Evolutionary conservation across 768 basidiomycete genomes (phyloP).

Genomic region (Gautieria morchelliformis): DNA sequence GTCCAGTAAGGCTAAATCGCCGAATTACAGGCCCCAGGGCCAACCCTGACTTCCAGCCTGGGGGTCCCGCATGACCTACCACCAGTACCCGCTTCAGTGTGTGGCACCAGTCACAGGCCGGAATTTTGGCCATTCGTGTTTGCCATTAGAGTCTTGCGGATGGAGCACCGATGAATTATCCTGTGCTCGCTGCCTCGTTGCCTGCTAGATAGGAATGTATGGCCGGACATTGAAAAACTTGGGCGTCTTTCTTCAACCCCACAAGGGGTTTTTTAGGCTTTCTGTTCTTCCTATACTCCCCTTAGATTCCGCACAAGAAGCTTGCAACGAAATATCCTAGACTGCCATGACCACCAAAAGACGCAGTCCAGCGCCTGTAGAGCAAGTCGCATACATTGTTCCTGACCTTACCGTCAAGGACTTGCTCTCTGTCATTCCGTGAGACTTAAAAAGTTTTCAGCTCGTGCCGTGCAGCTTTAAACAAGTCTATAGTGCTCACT

Average conservation of each 20-base stretch:
- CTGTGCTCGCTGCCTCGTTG: too few species aligned
- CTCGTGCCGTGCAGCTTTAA: neutral
- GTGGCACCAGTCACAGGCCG: too few species aligned
- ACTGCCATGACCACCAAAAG: neutral
- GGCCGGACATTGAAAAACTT: neutral
- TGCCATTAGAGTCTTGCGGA: too few species aligned
- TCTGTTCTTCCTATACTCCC: neutral
- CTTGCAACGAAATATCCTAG: neutral
- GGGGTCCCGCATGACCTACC: too few species aligned
- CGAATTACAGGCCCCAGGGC: too few species aligned
- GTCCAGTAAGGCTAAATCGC: too few species aligned
- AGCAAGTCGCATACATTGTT: conserved; percentile 21
- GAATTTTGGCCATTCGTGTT: too few species aligned
- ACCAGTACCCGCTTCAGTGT: too few species aligned
- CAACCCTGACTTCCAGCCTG: too few species aligned
- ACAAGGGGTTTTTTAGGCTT: neutral
- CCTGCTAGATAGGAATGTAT: too few species aligned
- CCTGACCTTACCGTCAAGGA: conserved; percentile 87
- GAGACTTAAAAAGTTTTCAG: conserved; percentile 21
- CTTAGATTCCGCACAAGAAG: neutral
- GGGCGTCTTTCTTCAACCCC: neutral
- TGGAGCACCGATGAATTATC: too few species aligned
- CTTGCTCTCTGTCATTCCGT: conserved; percentile 76
- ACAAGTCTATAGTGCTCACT: conserved; percentile 49
- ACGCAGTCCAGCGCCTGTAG: conserved; percentile 3